Percentiles rank a stretch among this genome's conserved stretches.
Evolutionary conservation across 305 asterid genomes (phyloP).

Genomic region (Plantago lanceolata): DNA sequence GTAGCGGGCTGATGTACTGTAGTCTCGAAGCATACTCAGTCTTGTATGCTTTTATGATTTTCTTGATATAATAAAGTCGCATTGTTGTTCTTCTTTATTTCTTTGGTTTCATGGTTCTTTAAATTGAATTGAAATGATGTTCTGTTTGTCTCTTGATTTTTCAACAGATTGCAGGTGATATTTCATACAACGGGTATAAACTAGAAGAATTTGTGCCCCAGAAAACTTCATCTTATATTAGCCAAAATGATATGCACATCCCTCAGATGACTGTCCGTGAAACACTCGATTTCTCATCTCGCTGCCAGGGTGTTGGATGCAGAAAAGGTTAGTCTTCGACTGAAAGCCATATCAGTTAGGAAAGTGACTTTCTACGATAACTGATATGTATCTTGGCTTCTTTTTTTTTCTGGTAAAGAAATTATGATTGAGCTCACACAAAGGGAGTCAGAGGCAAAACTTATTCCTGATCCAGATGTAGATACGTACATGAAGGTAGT

Average conservation of each 20-base stretch:
- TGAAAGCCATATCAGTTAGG: neutral
- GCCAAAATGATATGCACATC: slow-evolving; percentile 39
- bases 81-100: neutral
- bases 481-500: slow-evolving; percentile 34
- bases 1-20: no score
- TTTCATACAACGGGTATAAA: slow-evolving; percentile 35
- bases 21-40: neutral
- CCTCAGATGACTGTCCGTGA: slow-evolving; percentile 46
- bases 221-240: slow-evolving; percentile 37
- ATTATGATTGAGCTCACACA: slow-evolving; percentile 27
- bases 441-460: slow-evolving; percentile 30
- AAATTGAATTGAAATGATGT: neutral
- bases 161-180: slow-evolving; percentile 36
- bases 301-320: slow-evolving; percentile 40
- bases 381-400: neutral
- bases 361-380: no score
- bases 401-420: slow-evolving; percentile 8
- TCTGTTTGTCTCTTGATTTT: neutral
- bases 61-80: neutral
- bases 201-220: slow-evolving; percentile 36
- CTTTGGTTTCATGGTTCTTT: neutral
- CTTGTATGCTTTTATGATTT: neutral
- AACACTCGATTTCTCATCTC: slow-evolving; percentile 39
- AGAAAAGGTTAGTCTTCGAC: slow-evolving; percentile 28
- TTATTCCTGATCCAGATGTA: slow-evolving; percentile 31